Evolutionary conservation across 352 stramenopile species (phyloP), one percentile per base, ranked within the genome.

Genomic region (Phytopythium chamaehyphon): DNA sequence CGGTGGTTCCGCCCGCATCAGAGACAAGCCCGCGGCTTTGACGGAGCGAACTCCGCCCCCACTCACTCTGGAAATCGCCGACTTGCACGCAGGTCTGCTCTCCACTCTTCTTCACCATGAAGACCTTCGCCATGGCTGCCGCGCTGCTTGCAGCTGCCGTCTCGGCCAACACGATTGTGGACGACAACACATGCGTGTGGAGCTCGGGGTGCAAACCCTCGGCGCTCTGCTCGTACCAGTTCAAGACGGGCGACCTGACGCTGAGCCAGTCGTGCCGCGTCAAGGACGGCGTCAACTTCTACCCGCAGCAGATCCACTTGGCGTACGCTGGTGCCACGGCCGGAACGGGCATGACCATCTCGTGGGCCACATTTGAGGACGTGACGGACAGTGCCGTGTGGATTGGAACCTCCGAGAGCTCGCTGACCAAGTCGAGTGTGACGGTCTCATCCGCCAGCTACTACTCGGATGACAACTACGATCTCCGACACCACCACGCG

Each of bases 251-350:
- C 18, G 71, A 79, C 47, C 47, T 77, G 35, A 80, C 46, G 48
- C 62, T 63, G 12, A 61, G 62, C 50, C 71, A 79, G 57, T 75
- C 66, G 18, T 82, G 71, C n/a, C 65, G 71, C 47, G 57, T 78
- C 40, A 66, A 66, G 39, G 39, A 57, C 21, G 64, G 56, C 23
- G 58, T 57, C 21, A 81, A 81, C 56, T 75, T 71, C 35, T 55
- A 71, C 18, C 76, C 77, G 21, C 69, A 84, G 57, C 77, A 88
- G 48, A 58, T 86, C 14, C 77, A 85, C 48, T 49, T 86, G 18
- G 70, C 77, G 21, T 88, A 72, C 26, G 67, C 77, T 21, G 74
- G 72, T 22, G 55, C 45, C 5, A 49, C 66, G 12, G 23, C 62
- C 2, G 73, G 76, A 16, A 83, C 76, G 5, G 66, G 43, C 11